Evolutionary conservation across 257 asterid species (phyloP), one percentile per base, ranked within the genome.

Genomic region (Mentha longifolia): DNA sequence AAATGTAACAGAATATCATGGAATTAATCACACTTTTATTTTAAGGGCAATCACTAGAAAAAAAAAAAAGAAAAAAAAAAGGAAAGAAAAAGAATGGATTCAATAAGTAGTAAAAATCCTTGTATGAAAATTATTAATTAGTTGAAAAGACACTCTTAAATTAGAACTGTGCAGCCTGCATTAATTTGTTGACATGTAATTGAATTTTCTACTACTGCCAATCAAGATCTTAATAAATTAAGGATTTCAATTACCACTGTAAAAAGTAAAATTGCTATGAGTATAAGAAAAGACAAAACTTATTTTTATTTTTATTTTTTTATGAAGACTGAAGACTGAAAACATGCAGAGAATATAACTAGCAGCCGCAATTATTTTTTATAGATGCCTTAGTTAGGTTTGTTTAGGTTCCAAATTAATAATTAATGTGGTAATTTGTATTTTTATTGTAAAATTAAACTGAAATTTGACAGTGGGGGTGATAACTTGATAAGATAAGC

Each of bases 101-200:
- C 0, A 41, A 8, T 52, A 52, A n/a, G 45, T 22, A 61, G 58
- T 66, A 25, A 47, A 73, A 65, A 56, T 61, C 6, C 22, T 33
- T 37, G 51, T 6, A 37, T 35, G 57, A 64, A 59, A 35, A 46
- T 50, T 25, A 25, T n/a, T n/a, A n/a, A n/a, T n/a, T n/a, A 25
- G 17, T 52, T 30, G 17, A 41, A 54, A 41, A 14, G 47, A n/a
- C 13, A 12, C 35, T 75, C 15, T 30, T 19, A 5, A 5, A 30
- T 13, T 33, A 46, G 2, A 3, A 82, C 84, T 82, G 84, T 82
- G 81, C 69, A 82, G 86, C 84, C 86, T 79, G 84, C 84, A 65
- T 76, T 22, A 22, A 22, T 22, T 82, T 79, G 86, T 76, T 79
- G 28, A 76, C 72, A 71, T 60, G 47, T 76, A 45, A 65, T 74